Percentiles rank a stretch among this genome's conserved stretches.
Conservation (phyloP, 345 rosid species). For the Capsella bursapastoris region DNA sequence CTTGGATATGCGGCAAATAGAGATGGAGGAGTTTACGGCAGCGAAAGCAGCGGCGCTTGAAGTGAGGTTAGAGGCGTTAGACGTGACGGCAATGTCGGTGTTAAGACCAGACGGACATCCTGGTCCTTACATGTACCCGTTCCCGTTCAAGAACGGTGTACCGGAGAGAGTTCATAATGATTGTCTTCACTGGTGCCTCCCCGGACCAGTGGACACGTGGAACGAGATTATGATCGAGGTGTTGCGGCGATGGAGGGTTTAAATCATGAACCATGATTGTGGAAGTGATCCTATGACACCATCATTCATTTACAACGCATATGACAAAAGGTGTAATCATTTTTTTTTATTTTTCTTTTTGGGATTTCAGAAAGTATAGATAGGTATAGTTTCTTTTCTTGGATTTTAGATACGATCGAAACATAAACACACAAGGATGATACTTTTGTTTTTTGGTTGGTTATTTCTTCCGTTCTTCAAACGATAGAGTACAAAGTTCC, state of each 20-base stretch:
- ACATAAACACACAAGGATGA: neutral
- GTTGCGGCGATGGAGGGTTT: slow-evolving; percentile 60
- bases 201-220: slow-evolving; percentile 96
- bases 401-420: neutral
- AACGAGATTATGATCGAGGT: slow-evolving; percentile 73
- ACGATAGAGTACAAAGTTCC: neutral
- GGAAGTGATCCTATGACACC: slow-evolving; percentile 18
- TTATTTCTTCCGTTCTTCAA: slow-evolving; percentile 1
- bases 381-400: slow-evolving; percentile 15
- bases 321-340: slow-evolving; percentile 26
- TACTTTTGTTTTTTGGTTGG: too few species aligned
- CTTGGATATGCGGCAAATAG: slow-evolving; percentile 68
- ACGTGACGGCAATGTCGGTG: slow-evolving; percentile 68
- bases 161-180: slow-evolving; percentile 83
- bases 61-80: slow-evolving; percentile 68
- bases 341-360: neutral
- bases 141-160: slow-evolving; percentile 78
- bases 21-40: slow-evolving; percentile 62
- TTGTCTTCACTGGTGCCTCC: slow-evolving; percentile 97
- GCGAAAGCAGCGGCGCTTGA: slow-evolving; percentile 49
- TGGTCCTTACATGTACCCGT: slow-evolving; percentile 82
- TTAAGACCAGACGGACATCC: slow-evolving; percentile 94
- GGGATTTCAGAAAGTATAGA: neutral
- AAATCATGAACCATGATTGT: slow-evolving; percentile 34
- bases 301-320: slow-evolving; percentile 16